Base-by-base conservation (phyloP, 2,329 filamentous ascomycete species). In the Thyridium curvatum region DNA sequence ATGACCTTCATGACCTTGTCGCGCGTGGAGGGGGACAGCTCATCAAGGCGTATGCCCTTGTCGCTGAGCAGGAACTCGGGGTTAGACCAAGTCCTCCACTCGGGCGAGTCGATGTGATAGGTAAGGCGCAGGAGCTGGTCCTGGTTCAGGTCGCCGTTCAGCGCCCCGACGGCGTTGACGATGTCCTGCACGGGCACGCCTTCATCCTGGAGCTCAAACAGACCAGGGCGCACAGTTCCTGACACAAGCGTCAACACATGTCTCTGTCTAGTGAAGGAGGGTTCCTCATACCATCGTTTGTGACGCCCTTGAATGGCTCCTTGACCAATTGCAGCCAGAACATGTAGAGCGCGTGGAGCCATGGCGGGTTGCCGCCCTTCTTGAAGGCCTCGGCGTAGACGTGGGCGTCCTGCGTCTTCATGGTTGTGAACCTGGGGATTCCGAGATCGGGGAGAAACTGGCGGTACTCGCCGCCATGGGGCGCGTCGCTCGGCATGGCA, bases 11-110 rank as follows among this genome's bases (percentile, higher is more conserved):
- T 61, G 6, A 81, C 70, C 18, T 69, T 60, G 16, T 64, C 55
- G 3, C 72, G 68, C 15, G 72, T 55, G 0, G 63, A 36, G 0
- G 60, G 42, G 2, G 53, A 38, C 0, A 69, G 43, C 49, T 85
- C 80, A 48, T 89, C 84, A 0, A 88, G 72, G 1, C 84, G 76
- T 2, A 89, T 56, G 5, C 84, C 84, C 55, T 84, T 83, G 55
- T 80, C 63, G 39, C 74, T 73, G 12, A 88, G 63, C 0, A 87
- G 65, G 47, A 88, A 84, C 54, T 89, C 84, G 0, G 84, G 84
- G 54, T 89, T 89, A 3, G 71, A 74, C 72, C 72, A 75, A 10
- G 81, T 77, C 35, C 84, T 75, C 82, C 83, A 88, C 52, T 86
- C 78, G 2, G 75, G 76, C 1, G 79, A 79, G 60, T 86, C 79